These are phyloP conservation scores for Penicillium sp. DNA, from an alignment of 2,329 filamentous ascomycete genomes.

Conservation along the genomic window DNA sequence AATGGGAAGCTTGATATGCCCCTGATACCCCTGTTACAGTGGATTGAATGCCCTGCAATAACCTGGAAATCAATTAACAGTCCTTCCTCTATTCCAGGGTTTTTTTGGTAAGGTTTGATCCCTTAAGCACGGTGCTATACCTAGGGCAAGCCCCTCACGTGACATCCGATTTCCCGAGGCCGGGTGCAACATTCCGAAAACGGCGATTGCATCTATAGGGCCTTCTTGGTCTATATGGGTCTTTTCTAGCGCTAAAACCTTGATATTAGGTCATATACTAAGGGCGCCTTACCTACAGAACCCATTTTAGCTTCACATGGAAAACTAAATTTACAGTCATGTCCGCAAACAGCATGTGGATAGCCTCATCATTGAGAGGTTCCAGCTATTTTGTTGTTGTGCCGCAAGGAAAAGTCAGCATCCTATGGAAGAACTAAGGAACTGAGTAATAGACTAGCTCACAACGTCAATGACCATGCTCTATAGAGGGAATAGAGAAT, in stretches of 20 bases:
- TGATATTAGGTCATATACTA: background rate
- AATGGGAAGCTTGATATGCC: background rate
- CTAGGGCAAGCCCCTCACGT: conserved; percentile 18
- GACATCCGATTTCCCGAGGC: conserved; percentile 2
- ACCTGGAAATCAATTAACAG: background rate
- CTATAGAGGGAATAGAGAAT: background rate
- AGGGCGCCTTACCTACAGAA: background rate
- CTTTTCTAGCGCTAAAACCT: background rate
- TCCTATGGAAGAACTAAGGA: background rate
- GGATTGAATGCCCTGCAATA: background rate
- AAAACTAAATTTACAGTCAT: background rate
- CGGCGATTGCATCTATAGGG: conserved; percentile 15
- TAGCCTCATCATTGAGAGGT: background rate
- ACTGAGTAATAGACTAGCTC: background rate
- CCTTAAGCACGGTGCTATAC: background rate
- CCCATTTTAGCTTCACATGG: background rate
- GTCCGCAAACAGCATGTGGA: background rate
- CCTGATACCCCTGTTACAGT: background rate
- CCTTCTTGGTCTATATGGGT: background rate
- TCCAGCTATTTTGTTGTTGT: background rate
- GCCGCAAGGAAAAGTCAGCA: background rate
- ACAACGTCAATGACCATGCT: background rate
- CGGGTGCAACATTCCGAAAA: conserved; percentile 26
- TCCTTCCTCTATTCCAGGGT: background rate
- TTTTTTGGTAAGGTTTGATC: background rate